Conservation (phyloP, 495 filamentous ascomycete genomes). For the Hyphodiscus hymeniophilus region DNA sequence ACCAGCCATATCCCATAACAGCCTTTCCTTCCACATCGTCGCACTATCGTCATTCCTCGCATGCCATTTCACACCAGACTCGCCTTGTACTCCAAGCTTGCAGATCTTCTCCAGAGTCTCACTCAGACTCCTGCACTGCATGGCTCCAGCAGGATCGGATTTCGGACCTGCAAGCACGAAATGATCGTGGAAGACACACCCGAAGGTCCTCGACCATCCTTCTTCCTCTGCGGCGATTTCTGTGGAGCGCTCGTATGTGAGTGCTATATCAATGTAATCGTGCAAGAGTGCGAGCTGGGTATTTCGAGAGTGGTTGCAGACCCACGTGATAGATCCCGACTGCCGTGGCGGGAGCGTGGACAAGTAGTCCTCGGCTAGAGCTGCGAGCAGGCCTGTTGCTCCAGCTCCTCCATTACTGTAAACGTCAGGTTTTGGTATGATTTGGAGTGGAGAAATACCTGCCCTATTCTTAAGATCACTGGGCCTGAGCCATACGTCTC, state of each 20-base stretch:
- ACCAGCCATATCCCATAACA: no score
- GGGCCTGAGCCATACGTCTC: no score
- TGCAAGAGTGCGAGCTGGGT: constrained; percentile 2
- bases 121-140: background rate
- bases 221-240: background rate
- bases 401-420: no score
- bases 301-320: background rate
- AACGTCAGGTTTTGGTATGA: no score
- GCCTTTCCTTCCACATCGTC: no score
- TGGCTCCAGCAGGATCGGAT: background rate
- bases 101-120: background rate
- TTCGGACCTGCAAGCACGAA: background rate
- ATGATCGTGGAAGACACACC: constrained; percentile 5
- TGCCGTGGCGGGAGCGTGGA: no score
- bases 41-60: background rate
- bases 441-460: no score
- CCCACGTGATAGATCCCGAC: constrained; percentile 1
- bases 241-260: background rate
- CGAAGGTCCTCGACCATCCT: background rate
- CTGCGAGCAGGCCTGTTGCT: no score
- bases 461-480: no score
- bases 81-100: background rate
- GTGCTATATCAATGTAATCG: constrained; percentile 1
- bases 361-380: no score
- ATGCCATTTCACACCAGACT: background rate